Percentiles rank a stretch among this genome's conserved stretches.
These are phyloP conservation scores for Chlorella ohadii DNA, from an alignment of 139 green algal genomes.

Conservation along the genomic window DNA sequence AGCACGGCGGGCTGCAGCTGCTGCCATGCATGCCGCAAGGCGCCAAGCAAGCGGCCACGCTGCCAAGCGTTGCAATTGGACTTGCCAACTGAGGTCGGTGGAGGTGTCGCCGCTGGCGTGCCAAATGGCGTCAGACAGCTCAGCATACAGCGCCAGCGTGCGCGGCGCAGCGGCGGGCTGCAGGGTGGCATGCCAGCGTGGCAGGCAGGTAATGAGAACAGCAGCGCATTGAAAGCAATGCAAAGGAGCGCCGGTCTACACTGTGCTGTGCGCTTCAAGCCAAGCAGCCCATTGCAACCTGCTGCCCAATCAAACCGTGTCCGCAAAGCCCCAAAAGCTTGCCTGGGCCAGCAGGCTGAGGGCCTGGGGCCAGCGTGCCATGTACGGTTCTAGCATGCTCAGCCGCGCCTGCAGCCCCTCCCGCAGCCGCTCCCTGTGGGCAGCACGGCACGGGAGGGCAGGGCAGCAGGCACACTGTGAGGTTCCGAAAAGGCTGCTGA, in stretches of 20 bases:
- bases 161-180: conserved; percentile 50
- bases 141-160: conserved; percentile 49
- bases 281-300: too few species aligned
- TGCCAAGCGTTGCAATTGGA: too few species aligned
- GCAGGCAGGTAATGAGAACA: too few species aligned
- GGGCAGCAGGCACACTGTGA: neutral
- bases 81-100: conserved; percentile 64
- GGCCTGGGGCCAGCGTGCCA: conserved; percentile 67
- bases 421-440: conserved; percentile 45
- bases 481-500: neutral
- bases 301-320: too few species aligned
- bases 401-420: conserved; percentile 63
- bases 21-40: too few species aligned
- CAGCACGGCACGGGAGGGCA: too few species aligned
- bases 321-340: neutral
- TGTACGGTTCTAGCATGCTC: conserved; percentile 57
- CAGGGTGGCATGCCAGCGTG: neutral
- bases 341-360: conserved; percentile 56
- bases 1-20: too few species aligned
- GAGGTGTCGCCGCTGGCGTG: conserved; percentile 67
- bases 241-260: too few species aligned
- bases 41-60: too few species aligned
- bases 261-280: too few species aligned
- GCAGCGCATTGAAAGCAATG: too few species aligned
- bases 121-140: conserved; percentile 70